Evolutionary conservation across 1,284 basidiomycete species (phyloP), one percentile per base, ranked within the genome.

Genomic region (Laetiporus sulphureus): DNA sequence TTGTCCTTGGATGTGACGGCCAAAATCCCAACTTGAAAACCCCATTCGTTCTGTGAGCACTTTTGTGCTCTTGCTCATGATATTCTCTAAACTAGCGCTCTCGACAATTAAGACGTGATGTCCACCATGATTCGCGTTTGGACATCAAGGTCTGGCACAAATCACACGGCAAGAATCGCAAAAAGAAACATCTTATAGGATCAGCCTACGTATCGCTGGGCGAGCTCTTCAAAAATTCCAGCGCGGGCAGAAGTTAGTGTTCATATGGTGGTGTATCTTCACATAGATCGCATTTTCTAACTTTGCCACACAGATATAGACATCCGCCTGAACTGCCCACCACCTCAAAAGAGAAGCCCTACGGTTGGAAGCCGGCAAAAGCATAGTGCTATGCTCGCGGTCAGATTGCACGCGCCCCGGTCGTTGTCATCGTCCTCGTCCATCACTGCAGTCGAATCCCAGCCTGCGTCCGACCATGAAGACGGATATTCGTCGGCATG

Each of bases 11-110:
- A 0, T 65, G 64, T 18, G 80, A 85, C 41, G 81, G 83, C 0
- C 81, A 83, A 52, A 82, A 79, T 46, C 72, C 78, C 0, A 83
- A 84, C 53, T 60, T 76, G 37, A 80, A 75, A 49, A 62, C 69
- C 1, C 59, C 59, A 0, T 69, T 79, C 44, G 48, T 60, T 16
- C 63, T 83, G 82, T 82, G 53, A 44, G 75, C 34, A 8, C 22
- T 21, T 18, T 8, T 18, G n/a, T 12, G 13, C 8, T 13, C 5
- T 24, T 10, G 8, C 16, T 18, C 24, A 13, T 19, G 35, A n/a
- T 4, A 29, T 31, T 27, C 13, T 29, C 7, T 8, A 20, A 20
- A 18, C 6, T 18, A 25, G 6, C 13, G 23, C 12, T 21, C 13
- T 21, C 16, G 7, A 16, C 12, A 40, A 21, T 12, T 5, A 38